Conservation (phyloP, 176 grass and related monocot species). For the Bolboschoenus planiculmis region DNA sequence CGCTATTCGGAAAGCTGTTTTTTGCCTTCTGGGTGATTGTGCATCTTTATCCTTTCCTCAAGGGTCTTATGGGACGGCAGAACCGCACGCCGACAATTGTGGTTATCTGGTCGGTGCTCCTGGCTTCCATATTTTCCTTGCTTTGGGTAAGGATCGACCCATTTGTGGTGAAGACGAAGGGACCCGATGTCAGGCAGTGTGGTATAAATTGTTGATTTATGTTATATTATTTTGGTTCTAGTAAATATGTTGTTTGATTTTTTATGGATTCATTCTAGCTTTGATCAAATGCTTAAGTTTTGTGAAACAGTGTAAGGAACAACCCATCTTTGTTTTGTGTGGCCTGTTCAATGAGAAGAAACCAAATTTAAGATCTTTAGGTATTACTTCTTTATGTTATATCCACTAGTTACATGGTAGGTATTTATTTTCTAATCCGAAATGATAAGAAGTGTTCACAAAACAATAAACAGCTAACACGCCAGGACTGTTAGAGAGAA, state of each 20-base stretch:
- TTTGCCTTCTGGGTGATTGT: slow-evolving; percentile 97
- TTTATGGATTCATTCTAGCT: slow-evolving; percentile 37
- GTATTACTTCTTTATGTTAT: not conserved
- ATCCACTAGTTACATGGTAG: not conserved
- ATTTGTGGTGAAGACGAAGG: slow-evolving; percentile 62
- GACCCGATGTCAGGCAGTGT: slow-evolving; percentile 73
- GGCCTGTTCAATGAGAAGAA: slow-evolving; percentile 28
- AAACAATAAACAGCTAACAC: slow-evolving; percentile 5
- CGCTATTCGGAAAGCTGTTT: slow-evolving; percentile 91
- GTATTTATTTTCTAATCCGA: not conserved
- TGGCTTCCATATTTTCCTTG: slow-evolving; percentile 94
- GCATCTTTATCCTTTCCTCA: slow-evolving; percentile 93
- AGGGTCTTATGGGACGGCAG: slow-evolving; percentile 90
- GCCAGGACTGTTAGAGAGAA: not conserved
- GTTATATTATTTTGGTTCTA: not conserved
- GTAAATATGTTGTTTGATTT: slow-evolving; percentile 18
- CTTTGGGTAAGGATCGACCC: slow-evolving; percentile 98
- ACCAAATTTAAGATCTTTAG: not conserved
- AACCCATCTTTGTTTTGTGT: slow-evolving; percentile 30
- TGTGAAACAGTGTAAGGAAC: slow-evolving; percentile 27
- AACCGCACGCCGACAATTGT: slow-evolving; percentile 95
- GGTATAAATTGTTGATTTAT: slow-evolving; percentile 79
- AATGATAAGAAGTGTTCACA: not conserved
- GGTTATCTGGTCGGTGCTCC: slow-evolving; percentile 80
- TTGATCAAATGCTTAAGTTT: slow-evolving; percentile 43